A percentile compares a stretch with the other conserved stretches of the same genome.
Evolutionary conservation across 2,329 filamentous ascomycete genomes (phyloP).

Genomic region (Fusarium buxicola): DNA sequence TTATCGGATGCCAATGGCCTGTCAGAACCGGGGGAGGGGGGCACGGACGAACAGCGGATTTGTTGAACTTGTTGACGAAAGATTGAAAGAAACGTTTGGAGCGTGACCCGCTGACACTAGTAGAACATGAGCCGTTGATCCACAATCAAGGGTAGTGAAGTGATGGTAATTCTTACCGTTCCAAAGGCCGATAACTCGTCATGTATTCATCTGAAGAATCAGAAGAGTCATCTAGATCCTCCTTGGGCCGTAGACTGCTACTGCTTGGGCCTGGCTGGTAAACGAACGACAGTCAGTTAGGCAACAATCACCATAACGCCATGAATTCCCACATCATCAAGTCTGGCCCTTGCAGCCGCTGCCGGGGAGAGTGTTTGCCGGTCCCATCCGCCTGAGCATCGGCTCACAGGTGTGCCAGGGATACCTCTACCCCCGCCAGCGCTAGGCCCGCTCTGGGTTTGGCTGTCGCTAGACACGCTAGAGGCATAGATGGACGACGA

Average conservation of each 20-base stretch:
- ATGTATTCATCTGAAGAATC: slow-evolving; percentile 40
- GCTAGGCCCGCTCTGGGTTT: slow-evolving; percentile 20
- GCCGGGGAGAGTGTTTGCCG: slow-evolving; percentile 40
- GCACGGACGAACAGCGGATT: slow-evolving; percentile 37
- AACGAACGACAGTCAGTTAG: slow-evolving; percentile 23
- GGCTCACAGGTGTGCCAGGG: slow-evolving; percentile 38
- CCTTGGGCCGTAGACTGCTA: slow-evolving; percentile 16
- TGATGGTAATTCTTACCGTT: slow-evolving; percentile 35
- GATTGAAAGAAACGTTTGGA: slow-evolving; percentile 41
- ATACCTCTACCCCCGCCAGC: no score
- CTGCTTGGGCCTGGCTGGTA: no score
- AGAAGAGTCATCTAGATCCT: slow-evolving; percentile 34
- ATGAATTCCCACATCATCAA: slow-evolving; percentile 28
- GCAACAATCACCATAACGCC: slow-evolving; percentile 1
- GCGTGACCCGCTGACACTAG: slow-evolving; percentile 31
- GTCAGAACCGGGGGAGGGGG: slow-evolving; percentile 1
- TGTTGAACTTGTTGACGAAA: slow-evolving; percentile 38
- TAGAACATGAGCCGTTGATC: slow-evolving; percentile 9
- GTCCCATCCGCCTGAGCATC: slow-evolving; percentile 41
- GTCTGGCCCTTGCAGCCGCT: slow-evolving; percentile 28
- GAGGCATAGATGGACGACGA: slow-evolving; percentile 38
- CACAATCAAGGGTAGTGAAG: no score
- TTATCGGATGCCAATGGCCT: not conserved
- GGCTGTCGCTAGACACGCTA: slow-evolving; percentile 38
- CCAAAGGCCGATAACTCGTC: slow-evolving; percentile 27